phyloP scores from a whole-genome alignment of 768 basidiomycete species.

The Tylopilus intermedius region DNA sequence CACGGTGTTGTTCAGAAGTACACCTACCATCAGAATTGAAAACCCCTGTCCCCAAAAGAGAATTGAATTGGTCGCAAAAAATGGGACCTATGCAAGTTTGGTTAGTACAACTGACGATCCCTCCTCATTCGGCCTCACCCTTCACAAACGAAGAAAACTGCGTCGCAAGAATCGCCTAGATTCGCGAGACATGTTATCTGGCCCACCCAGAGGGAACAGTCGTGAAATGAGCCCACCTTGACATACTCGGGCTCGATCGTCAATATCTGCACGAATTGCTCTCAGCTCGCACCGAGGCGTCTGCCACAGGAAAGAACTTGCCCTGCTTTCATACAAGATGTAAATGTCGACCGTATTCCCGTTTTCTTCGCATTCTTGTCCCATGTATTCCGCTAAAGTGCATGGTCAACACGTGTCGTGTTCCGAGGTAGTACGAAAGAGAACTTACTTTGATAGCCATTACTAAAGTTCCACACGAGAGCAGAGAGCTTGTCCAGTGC shows the following conservation, averaged over 20 bases:
- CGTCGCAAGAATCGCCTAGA: slow-evolving; percentile 34
- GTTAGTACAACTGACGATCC: slow-evolving; percentile 1
- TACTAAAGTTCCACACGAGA: slow-evolving; percentile 30
- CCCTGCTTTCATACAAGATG: slow-evolving; percentile 28
- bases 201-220: neutral
- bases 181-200: neutral
- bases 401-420: neutral
- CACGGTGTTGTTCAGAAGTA: neutral
- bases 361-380: slow-evolving; percentile 10
- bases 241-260: slow-evolving; percentile 38
- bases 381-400: slow-evolving; percentile 10
- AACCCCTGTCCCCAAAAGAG: slow-evolving; percentile 35
- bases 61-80: slow-evolving; percentile 21
- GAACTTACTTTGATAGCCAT: slow-evolving; percentile 46
- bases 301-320: neutral
- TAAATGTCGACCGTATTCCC: slow-evolving; percentile 23
- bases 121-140: slow-evolving; percentile 17
- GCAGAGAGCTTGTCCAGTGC: neutral
- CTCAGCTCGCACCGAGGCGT: neutral
- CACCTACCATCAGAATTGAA: slow-evolving; percentile 38
- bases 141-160: slow-evolving; percentile 35
- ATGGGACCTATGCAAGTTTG: slow-evolving; percentile 17
- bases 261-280: slow-evolving; percentile 24
- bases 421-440: neutral
- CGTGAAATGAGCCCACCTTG: slow-evolving; percentile 26